Percentiles rank a stretch among this genome's conserved stretches.
These are phyloP conservation scores for Arachis stenosperma DNA, from an alignment of 306 rosid species.

Conservation along the genomic window DNA sequence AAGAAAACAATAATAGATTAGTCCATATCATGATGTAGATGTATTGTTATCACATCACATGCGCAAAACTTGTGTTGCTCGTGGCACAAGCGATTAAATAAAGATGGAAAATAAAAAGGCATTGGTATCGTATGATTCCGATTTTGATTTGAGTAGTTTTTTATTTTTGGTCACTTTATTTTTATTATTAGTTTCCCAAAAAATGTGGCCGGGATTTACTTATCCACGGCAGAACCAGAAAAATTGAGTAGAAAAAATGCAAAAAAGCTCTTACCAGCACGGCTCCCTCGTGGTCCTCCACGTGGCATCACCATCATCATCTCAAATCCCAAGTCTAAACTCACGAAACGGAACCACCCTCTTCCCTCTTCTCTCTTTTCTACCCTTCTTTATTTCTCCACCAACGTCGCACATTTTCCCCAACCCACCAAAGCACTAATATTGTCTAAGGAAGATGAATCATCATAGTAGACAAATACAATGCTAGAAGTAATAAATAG, in stretches of 20 bases:
- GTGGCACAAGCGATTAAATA: background rate
- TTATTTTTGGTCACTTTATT: background rate
- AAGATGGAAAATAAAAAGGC: background rate
- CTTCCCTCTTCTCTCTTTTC: background rate
- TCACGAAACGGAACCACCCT: constrained; percentile 9
- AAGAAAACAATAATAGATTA: too few relatives aligned
- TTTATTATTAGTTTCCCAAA: constrained; percentile 1
- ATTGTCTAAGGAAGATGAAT: background rate
- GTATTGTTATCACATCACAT: background rate
- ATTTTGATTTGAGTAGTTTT: background rate
- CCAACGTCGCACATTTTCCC: constrained; percentile 21
- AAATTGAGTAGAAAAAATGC: constrained; percentile 24
- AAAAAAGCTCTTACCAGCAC: constrained; percentile 6
- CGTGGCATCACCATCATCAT: constrained; percentile 52
- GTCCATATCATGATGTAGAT: too few relatives aligned
- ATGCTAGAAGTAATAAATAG: constrained; percentile 11
- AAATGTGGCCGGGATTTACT: constrained; percentile 39
- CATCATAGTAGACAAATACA: background rate
- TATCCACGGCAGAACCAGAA: constrained; percentile 41
- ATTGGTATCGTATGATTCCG: constrained; percentile 25
- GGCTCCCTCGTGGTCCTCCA: constrained; percentile 26
- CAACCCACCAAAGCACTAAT: constrained; percentile 4
- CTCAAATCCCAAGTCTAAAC: background rate
- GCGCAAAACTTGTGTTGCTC: constrained; percentile 20
- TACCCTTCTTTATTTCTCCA: background rate